Evolutionary conservation across 257 asterid species (phyloP).

Genomic region (Scutellaria barbata): DNA sequence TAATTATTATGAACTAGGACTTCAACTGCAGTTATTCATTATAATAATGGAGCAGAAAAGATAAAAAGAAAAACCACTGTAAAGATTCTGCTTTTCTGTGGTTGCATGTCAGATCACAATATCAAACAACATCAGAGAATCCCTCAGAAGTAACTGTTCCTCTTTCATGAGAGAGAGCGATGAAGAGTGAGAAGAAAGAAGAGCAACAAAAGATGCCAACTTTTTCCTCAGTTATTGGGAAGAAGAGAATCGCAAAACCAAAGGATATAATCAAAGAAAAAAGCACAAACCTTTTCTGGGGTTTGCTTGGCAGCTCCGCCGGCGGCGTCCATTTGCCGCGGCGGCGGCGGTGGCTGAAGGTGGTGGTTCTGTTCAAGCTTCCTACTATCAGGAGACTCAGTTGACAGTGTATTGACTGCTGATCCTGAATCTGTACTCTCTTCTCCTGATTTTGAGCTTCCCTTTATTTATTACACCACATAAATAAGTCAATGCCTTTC

Average conservation of each 20-base stretch:
- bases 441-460: constrained; percentile 84
- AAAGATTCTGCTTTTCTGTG: constrained; percentile 60
- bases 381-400: constrained; percentile 71
- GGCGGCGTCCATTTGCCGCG: constrained; percentile 50
- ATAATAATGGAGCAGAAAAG: constrained; percentile 19
- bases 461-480: constrained; percentile 45
- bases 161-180: constrained; percentile 38
- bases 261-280: background rate
- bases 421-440: constrained; percentile 80
- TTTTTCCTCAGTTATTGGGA: constrained; percentile 48
- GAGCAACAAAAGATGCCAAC: constrained; percentile 36
- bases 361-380: constrained; percentile 43
- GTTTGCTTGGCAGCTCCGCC: constrained; percentile 49
- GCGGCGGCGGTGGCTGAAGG: constrained; percentile 49
- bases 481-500: constrained; percentile 44
- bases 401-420: constrained; percentile 59
- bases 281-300: constrained; percentile 59
- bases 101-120: constrained; percentile 50
- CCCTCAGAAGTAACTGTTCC: constrained; percentile 42
- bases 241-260: background rate
- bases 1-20: constrained; percentile 46
- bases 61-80: constrained; percentile 42
- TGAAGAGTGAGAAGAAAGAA: background rate
- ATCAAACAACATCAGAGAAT: constrained; percentile 46
- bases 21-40: constrained; percentile 45